phyloP scores from a whole-genome alignment of 1,139 yeast genomes.

The Taphrina sp. region DNA sequence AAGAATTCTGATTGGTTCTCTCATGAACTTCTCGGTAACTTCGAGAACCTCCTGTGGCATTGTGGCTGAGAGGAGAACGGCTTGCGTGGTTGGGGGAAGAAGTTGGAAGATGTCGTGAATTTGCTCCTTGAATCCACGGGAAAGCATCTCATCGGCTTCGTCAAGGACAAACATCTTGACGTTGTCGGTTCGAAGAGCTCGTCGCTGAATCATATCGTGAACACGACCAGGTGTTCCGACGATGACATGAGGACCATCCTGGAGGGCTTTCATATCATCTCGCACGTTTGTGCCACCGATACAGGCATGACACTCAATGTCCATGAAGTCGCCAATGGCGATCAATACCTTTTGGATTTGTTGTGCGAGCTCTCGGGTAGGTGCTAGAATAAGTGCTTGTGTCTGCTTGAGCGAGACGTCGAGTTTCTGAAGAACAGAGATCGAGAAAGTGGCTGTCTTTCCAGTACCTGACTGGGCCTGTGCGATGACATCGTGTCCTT shows the following conservation, averaged over 20 bases:
- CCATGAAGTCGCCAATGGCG: constrained; percentile 90
- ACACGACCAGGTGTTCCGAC: constrained; percentile 99
- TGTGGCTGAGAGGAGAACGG: constrained; percentile 93
- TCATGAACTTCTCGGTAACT: constrained; percentile 95
- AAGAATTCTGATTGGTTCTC: constrained; percentile 93
- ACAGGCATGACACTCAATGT: constrained; percentile 94
- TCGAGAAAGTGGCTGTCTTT: constrained; percentile 98
- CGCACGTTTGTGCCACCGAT: constrained; percentile 95
- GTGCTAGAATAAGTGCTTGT: constrained; percentile 79
- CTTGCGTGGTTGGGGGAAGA: constrained; percentile 93
- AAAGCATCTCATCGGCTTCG: constrained; percentile 99
- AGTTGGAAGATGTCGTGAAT: constrained; percentile 93
- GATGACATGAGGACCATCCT: constrained; percentile 90
- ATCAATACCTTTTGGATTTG: constrained; percentile 96
- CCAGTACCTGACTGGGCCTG: constrained; percentile 99
- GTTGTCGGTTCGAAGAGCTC: constrained; percentile 82
- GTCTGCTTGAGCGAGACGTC: constrained; percentile 58
- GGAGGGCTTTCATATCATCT: constrained; percentile 90
- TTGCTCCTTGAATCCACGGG: constrained; percentile 96
- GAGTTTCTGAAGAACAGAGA: constrained; percentile 68
- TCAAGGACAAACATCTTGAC: constrained; percentile 96
- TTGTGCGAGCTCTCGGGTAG: constrained; percentile 97
- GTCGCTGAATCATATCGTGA: constrained; percentile 93
- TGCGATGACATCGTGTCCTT: constrained; percentile 94
- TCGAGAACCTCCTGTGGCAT: constrained; percentile 97